Conservation (phyloP, 176 grass and related monocot genomes). For the Eleusine coracana region DNA sequence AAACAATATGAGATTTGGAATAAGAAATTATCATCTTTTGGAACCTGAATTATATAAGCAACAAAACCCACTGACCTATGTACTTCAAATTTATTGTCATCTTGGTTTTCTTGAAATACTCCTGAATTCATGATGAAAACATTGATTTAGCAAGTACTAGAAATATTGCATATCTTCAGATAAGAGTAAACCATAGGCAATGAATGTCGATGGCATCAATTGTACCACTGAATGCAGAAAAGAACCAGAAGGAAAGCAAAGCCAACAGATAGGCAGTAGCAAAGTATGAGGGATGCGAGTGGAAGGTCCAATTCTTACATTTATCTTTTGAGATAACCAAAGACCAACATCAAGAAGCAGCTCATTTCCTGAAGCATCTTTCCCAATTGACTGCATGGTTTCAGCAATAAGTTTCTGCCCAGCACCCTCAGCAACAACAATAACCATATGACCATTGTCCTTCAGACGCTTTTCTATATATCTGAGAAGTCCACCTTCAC, state of each 20-base stretch:
- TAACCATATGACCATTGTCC: constrained; percentile 96
- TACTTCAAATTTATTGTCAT: constrained; percentile 93
- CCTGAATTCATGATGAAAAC: constrained; percentile 49
- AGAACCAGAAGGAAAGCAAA: not conserved
- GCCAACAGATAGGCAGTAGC: not conserved
- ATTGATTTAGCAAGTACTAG: constrained; percentile 20
- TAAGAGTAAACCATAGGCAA: not conserved
- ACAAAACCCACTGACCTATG: constrained; percentile 59
- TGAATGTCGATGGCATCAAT: not conserved
- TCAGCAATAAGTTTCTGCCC: constrained; percentile 87
- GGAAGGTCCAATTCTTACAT: constrained; percentile 44
- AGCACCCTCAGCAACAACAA: constrained; percentile 97
- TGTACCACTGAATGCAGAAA: not conserved
- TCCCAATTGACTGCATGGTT: constrained; percentile 65
- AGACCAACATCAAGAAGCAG: constrained; percentile 90
- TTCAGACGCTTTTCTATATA: constrained; percentile 88
- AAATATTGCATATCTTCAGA: not conserved
- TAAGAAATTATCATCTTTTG: not conserved
- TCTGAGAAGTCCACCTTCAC: constrained; percentile 79
- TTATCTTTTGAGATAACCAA: constrained; percentile 98
- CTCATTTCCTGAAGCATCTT: constrained; percentile 91
- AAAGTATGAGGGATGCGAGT: not conserved
- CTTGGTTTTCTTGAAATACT: constrained; percentile 78
- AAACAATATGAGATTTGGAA: constrained; percentile 15
- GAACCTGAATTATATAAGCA: constrained; percentile 4